Evolutionary conservation across 768 basidiomycete species (phyloP).

Genomic region (Pleurotus ostreatus): DNA sequence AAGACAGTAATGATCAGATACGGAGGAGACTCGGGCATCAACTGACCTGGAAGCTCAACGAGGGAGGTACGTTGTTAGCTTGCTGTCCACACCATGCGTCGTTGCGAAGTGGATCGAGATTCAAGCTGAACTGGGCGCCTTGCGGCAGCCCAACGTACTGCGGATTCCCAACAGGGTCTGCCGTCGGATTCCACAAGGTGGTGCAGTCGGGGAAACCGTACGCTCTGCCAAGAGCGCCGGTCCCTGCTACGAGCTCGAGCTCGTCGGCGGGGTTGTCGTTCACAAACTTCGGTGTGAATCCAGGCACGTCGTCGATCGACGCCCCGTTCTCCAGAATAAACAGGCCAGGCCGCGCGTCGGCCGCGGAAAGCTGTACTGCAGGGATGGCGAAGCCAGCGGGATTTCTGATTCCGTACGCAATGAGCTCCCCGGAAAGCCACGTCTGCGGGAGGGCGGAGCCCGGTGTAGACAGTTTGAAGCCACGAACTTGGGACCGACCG

Average conservation of each 20-base stretch:
- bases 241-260: slow-evolving; percentile 24
- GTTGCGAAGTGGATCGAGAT: slow-evolving; percentile 24
- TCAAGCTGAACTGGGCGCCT: slow-evolving; percentile 36
- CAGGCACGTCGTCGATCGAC: slow-evolving; percentile 35
- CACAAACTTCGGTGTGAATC: slow-evolving; percentile 33
- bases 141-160: slow-evolving; percentile 25
- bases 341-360: slow-evolving; percentile 13
- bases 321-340: slow-evolving; percentile 41
- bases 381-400: slow-evolving; percentile 39
- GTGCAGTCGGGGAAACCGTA: slow-evolving; percentile 44
- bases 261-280: slow-evolving; percentile 46
- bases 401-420: slow-evolving; percentile 42
- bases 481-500: slow-evolving; percentile 38
- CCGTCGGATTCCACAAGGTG: slow-evolving; percentile 37
- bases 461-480: slow-evolving; percentile 19
- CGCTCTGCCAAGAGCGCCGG: slow-evolving; percentile 13
- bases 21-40: background rate
- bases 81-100: slow-evolving; percentile 31
- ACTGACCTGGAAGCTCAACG: slow-evolving; percentile 34
- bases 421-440: slow-evolving; percentile 27
- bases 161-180: slow-evolving; percentile 36
- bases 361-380: background rate
- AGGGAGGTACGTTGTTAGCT: slow-evolving; percentile 33
- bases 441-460: slow-evolving; percentile 14
- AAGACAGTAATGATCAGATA: background rate